Evolutionary conservation across 345 rosid genomes (phyloP), one percentile per base, ranked within the genome.

Genomic region (Rhodamnia rubescens): DNA sequence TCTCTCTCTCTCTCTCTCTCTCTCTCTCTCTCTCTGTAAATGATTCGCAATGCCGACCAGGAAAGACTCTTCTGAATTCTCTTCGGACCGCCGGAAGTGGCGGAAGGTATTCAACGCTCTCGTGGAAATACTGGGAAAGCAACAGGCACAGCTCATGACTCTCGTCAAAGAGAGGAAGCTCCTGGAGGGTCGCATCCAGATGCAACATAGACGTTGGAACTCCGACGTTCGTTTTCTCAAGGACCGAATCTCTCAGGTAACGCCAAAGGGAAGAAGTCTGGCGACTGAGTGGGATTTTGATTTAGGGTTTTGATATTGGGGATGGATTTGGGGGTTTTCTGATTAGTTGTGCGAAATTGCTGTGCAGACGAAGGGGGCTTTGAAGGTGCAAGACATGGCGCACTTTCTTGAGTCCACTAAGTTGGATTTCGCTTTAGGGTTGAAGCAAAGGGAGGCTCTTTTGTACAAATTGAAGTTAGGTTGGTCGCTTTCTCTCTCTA

Each of bases 131-230:
- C 55, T 98, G 49, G 89, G 89, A 58, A 85, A 90, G 75, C 95
- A 93, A 85, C 95, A 96, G 85, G 89, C 91, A 52, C 96, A 94
- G 94, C 93, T 95, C 42, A 88, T 89, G 57, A 87, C 92, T 29
- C 92, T 95, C 42, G 87, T 92, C 61, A 83, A 88, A 87, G 94
- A 96, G 83, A 91, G 94, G 90, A 92, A 91, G 84, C 58, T 90
- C 36, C 89, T 95, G 11, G 94, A 92, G 91, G 96, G 87, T 84
- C 91, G 87, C 11, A 81, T 95, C 56, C 92, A 86, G 27, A 87
- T 85, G 69, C 91, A 90, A 74, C 89, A 91, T 29, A 89, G 90
- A 4, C 85, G 90, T 44, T 91, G 95, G 94, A 85, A 84, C 49
- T 89, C 90, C 53, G 97, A 93, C 74, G 86, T 91, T 87, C 90